A percentile compares a stretch with the other conserved stretches of the same genome.
Conservation (phyloP, 2,329 filamentous ascomycete species). For the Penicillium sp. region DNA sequence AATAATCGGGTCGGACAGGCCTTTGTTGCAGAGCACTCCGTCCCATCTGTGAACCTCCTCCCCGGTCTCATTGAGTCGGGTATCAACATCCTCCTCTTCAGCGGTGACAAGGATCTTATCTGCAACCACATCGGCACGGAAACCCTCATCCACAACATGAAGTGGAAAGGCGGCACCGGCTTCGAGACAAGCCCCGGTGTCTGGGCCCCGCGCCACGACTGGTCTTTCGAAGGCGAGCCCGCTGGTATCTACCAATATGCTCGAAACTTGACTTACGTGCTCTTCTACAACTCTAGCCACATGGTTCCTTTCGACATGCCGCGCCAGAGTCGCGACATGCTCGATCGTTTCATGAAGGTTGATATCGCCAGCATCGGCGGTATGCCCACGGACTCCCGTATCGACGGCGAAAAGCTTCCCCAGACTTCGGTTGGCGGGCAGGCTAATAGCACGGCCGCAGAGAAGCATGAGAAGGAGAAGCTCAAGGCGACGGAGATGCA, state of each 20-base stretch:
- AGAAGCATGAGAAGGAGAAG: constrained; percentile 68
- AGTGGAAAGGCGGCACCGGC: constrained; percentile 88
- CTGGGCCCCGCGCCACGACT: constrained; percentile 88
- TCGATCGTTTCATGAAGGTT: constrained; percentile 92
- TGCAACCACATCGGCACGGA: constrained; percentile 98
- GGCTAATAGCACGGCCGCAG: constrained; percentile 67
- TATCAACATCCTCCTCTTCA: constrained; percentile 83
- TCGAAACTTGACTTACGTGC: constrained; percentile 90
- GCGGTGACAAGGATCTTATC: constrained; percentile 89
- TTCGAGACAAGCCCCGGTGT: constrained; percentile 86
- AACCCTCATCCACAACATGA: constrained; percentile 82
- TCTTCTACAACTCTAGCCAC: constrained; percentile 94
- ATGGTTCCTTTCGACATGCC: constrained; percentile 98
- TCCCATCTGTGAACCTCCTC: constrained; percentile 71
- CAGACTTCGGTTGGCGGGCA: constrained; percentile 76
- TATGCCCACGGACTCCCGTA: constrained; percentile 71
- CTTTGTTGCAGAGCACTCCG: constrained; percentile 71
- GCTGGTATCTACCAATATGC: constrained; percentile 94
- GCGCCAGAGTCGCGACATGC: constrained; percentile 87
- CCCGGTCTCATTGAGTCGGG: constrained; percentile 73
- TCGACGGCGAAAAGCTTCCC: constrained; percentile 82
- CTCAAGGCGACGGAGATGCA: constrained; percentile 85
- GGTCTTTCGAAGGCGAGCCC: constrained; percentile 86
- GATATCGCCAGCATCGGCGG: constrained; percentile 89
- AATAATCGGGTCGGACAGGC: constrained; percentile 72